Percentiles rank a stretch among this genome's conserved stretches.
phyloP scores from a whole-genome alignment of 148 eudicot species.

The Heliamphora exappendiculata region DNA sequence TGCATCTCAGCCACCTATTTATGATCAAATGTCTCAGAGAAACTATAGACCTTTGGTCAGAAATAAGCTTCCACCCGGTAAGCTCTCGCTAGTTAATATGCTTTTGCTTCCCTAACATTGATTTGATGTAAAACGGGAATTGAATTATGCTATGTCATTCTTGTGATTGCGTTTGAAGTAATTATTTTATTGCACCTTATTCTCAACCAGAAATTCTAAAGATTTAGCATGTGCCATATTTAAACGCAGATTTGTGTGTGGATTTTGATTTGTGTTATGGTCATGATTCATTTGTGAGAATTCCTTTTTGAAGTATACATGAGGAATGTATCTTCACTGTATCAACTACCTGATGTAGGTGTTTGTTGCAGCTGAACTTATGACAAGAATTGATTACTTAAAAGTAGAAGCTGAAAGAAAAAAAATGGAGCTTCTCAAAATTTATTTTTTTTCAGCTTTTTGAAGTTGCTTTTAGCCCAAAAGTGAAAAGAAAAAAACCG shows the following conservation, averaged over 20 bases:
- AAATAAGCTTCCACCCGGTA: slow-evolving; percentile 85
- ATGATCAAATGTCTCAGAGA: slow-evolving; percentile 53
- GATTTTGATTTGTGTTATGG: background rate
- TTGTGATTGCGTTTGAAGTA: background rate
- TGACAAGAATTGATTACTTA: too few species aligned
- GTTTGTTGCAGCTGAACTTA: too few species aligned
- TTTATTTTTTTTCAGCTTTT: too few species aligned
- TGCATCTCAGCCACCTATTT: slow-evolving; percentile 31
- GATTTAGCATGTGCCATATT: background rate
- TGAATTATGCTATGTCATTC: background rate
- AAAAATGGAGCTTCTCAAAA: too few species aligned
- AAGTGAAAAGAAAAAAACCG: too few species aligned
- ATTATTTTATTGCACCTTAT: background rate
- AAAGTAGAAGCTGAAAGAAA: too few species aligned
- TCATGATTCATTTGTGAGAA: background rate
- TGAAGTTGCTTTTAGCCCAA: too few species aligned
- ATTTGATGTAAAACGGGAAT: background rate
- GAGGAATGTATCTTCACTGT: background rate
- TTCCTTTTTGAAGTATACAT: background rate
- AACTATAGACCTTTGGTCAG: slow-evolving; percentile 46
- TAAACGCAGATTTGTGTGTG: background rate
- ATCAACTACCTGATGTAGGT: too few species aligned
- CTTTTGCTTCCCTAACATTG: background rate
- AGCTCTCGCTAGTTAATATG: slow-evolving; percentile 5
- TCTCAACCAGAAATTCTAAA: background rate